Evolutionary conservation across 768 basidiomycete species (phyloP).

Genomic region (Mycena pura): DNA sequence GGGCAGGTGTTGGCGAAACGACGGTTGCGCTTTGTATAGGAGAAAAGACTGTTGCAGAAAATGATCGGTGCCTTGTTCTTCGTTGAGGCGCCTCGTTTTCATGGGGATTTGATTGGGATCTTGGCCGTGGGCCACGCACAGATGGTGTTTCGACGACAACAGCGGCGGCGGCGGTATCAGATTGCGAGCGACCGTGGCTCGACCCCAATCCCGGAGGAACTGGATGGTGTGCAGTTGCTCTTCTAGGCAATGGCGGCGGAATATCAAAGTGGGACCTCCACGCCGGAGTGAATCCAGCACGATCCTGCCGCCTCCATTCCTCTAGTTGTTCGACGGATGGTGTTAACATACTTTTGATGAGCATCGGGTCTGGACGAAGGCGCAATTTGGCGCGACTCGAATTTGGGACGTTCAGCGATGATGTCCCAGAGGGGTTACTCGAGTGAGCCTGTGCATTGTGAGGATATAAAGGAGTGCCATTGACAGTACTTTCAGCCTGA

Average conservation of each 20-base stretch:
- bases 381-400: neutral
- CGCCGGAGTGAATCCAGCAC: neutral
- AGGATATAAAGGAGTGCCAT: neutral
- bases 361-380: conserved; percentile 4
- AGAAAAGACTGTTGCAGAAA: neutral
- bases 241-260: neutral
- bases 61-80: neutral
- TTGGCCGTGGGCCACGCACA: neutral
- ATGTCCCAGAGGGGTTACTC: neutral
- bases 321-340: neutral
- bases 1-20: neutral
- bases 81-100: neutral
- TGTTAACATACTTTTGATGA: neutral
- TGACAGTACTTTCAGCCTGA: neutral
- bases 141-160: neutral
- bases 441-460: neutral
- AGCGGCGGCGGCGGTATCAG: neutral
- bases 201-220: neutral
- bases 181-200: neutral
- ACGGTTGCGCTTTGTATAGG: neutral
- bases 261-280: neutral
- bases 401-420: neutral
- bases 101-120: neutral
- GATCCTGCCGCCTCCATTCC: neutral
- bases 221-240: neutral